Base-by-base conservation (phyloP, 2,329 filamentous ascomycete species). In the Tolypocladium sp. region DNA sequence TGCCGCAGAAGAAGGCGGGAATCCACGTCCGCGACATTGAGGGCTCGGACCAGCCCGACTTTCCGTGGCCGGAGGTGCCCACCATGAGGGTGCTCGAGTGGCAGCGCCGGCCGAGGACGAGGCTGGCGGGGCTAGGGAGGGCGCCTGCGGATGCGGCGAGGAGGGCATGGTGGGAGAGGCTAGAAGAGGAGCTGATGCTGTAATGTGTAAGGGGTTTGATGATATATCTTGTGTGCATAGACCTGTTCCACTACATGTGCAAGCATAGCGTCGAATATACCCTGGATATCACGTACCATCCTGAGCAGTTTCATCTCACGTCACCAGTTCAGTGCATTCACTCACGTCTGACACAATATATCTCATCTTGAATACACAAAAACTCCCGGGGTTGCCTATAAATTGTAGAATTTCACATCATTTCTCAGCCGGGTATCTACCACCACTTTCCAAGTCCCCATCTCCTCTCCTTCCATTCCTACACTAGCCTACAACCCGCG, bases 101-200 rank as follows among this genome's bases (percentile, higher is more conserved):
- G 64, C 64, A 41, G 44, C 66, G 69, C n/a, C 62, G 56, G 22
- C 69, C 71, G 3, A 58, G 17, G 49, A 38, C 49, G 30, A 66
- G 70, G 56, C 41, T 41, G 6, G 62, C 61, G 20, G 55, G 55
- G 13, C n/a, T 59, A 3, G 67, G 66, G 1, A 55, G 54, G 27
- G 58, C 69, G 25, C 70, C 70, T 2, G 59, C 58, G 35, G 62
- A 63, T 1, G 62, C 57, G 22, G 60, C 60, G 20, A 9, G 42
- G 40, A 35, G 49, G 27, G 54, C 38, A 27, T 74, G 71, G 70
- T 73, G 72, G 68, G 51, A 61, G 13, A 63, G 44, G 15, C 8
- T 74, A 37, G 68, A 67, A 56, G 58, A 64, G n/a, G 69, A 74
- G 44, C 22, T 74, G 61, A 64, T 69, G 59, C 60, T 63, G 49